Conservation (phyloP, 441 rosid genomes). For the Adansonia gregorii region DNA sequence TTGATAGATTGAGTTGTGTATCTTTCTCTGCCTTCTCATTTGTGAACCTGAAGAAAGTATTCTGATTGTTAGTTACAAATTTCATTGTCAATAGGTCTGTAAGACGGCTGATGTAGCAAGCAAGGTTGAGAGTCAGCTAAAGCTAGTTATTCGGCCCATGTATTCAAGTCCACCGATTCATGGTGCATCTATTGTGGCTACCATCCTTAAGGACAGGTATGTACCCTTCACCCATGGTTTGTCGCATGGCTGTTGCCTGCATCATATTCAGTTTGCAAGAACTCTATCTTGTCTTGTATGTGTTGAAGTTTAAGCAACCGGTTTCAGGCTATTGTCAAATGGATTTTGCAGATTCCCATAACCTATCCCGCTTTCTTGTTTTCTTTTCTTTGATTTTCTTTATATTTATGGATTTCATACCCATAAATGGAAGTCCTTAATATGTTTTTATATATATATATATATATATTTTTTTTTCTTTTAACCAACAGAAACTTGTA, state of each 20-base stretch:
- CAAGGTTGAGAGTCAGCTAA: conserved; percentile 91
- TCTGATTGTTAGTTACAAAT: conserved; percentile 9
- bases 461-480: neutral
- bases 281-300: conserved; percentile 5
- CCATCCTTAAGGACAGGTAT: conserved; percentile 67
- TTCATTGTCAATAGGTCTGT: conserved; percentile 60
- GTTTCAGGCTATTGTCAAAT: neutral
- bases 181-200: conserved; percentile 77
- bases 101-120: conserved; percentile 81
- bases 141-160: conserved; percentile 86
- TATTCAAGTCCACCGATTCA: conserved; percentile 77
- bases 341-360: neutral
- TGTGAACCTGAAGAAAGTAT: conserved; percentile 2
- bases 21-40: neutral
- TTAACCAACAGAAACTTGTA: conserved; percentile 55
- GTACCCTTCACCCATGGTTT: neutral
- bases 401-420: neutral
- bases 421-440: neutral
- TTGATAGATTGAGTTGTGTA: neutral
- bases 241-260: neutral
- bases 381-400: neutral
- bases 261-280: neutral
- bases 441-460: too few species aligned
- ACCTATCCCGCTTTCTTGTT: neutral
- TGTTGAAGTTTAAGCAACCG: neutral